These are phyloP conservation scores for Betula pendula DNA, from an alignment of 306 rosid species.

Conservation along the genomic window DNA sequence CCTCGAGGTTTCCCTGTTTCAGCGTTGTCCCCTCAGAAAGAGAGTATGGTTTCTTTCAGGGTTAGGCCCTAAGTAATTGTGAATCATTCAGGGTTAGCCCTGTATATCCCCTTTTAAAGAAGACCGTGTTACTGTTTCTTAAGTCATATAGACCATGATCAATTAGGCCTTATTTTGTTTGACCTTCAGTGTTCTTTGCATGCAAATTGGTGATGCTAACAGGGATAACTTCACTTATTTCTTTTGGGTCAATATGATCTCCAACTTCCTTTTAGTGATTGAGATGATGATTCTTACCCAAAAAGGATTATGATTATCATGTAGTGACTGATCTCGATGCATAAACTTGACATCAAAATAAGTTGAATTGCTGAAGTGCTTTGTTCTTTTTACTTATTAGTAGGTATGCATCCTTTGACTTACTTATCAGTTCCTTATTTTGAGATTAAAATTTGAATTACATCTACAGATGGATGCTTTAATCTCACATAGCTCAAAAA, in stretches of 20 bases:
- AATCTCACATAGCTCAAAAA: slow-evolving; percentile 90
- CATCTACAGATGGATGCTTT: slow-evolving; percentile 90
- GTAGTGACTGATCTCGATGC: slow-evolving; percentile 8
- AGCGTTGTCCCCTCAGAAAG: too few species aligned
- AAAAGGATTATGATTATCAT: neutral
- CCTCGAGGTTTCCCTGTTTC: too few species aligned
- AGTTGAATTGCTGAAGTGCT: neutral
- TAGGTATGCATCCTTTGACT: neutral
- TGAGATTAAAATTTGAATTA: neutral
- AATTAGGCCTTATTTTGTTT: neutral
- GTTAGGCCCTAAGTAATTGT: too few species aligned
- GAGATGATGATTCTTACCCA: neutral
- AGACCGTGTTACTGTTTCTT: too few species aligned
- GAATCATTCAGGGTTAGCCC: too few species aligned
- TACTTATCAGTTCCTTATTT: neutral
- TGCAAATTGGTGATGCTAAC: neutral
- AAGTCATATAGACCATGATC: too few species aligned
- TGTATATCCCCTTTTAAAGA: too few species aligned
- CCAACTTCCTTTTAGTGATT: neutral
- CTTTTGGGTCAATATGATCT: neutral
- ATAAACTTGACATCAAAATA: neutral
- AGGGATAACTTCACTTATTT: neutral
- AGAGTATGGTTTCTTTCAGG: too few species aligned
- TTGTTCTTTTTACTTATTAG: slow-evolving; percentile 1
- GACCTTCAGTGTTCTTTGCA: neutral